Percentiles rank a stretch among this genome's conserved stretches.
phyloP scores from a whole-genome alignment of 805 yeast genomes.

The Wickerhamiella shivajii region DNA sequence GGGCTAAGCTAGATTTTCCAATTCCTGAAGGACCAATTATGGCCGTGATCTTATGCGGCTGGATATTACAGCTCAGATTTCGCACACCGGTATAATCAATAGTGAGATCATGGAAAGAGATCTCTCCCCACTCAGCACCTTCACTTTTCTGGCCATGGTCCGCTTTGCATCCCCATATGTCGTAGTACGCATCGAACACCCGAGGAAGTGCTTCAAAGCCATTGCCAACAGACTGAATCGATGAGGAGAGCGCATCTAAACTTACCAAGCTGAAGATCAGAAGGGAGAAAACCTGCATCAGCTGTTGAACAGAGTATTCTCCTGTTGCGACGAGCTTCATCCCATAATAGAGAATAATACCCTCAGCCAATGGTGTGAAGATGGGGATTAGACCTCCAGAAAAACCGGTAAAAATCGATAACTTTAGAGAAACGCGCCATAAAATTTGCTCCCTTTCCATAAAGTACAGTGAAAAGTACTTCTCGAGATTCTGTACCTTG shows the following conservation, averaged over 20 bases:
- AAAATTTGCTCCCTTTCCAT: slow-evolving; percentile 22
- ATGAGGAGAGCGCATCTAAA: slow-evolving; percentile 42
- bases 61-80: slow-evolving; percentile 31
- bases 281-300: slow-evolving; percentile 57
- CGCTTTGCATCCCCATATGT: background rate
- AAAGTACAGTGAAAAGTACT: slow-evolving; percentile 28
- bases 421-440: slow-evolving; percentile 28
- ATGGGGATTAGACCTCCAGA: slow-evolving; percentile 48
- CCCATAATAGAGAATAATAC: slow-evolving; percentile 67
- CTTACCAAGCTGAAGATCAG: slow-evolving; percentile 59
- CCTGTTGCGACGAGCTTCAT: slow-evolving; percentile 46
- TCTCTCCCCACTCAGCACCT: slow-evolving; percentile 7
- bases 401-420: slow-evolving; percentile 51
- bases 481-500: slow-evolving; percentile 37
- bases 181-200: slow-evolving; percentile 8
- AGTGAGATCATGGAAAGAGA: slow-evolving; percentile 10
- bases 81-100: slow-evolving; percentile 26
- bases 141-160: background rate
- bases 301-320: slow-evolving; percentile 40
- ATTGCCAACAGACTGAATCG: slow-evolving; percentile 65
- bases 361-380: slow-evolving; percentile 46
- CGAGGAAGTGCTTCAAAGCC: slow-evolving; percentile 36
- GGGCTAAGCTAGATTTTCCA: slow-evolving; percentile 72
- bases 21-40: slow-evolving; percentile 79
- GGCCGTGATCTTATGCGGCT: slow-evolving; percentile 40